Conservation (phyloP, 257 asterid species). For the Henckelia pumila region DNA sequence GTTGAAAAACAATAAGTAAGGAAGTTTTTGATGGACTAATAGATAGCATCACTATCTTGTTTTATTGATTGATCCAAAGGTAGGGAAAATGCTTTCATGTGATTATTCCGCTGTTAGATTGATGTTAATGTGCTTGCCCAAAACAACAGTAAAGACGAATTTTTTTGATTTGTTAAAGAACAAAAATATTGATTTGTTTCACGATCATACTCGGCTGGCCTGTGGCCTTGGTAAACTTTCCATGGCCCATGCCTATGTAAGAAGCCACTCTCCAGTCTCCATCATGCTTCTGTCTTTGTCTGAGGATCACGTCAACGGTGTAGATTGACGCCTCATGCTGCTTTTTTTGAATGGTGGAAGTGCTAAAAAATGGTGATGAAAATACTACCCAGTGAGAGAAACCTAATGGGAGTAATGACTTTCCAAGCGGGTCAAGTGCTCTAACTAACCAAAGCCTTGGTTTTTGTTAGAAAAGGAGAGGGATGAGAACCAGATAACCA, state of each 20-base stretch:
- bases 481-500: background rate
- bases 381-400: background rate
- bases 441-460: background rate
- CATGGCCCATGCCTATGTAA: background rate
- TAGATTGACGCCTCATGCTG: background rate
- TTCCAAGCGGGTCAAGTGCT: too few species aligned
- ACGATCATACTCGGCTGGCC: background rate
- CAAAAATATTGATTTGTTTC: background rate
- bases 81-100: background rate
- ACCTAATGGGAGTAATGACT: background rate
- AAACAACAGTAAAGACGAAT: background rate
- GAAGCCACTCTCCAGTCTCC: background rate
- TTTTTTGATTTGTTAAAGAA: too few species aligned
- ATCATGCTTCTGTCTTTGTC: background rate
- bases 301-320: background rate
- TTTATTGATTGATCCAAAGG: background rate
- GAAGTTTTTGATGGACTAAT: background rate
- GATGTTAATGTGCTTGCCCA: background rate
- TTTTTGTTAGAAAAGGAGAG: background rate
- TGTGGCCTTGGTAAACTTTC: background rate
- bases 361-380: background rate
- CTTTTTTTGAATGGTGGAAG: background rate
- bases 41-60: background rate
- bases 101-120: background rate
- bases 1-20: background rate